A percentile compares a stretch with the other conserved stretches of the same genome.
phyloP scores from a whole-genome alignment of 2,329 filamentous ascomycete species.

The Diplodia scrobiculata region DNA sequence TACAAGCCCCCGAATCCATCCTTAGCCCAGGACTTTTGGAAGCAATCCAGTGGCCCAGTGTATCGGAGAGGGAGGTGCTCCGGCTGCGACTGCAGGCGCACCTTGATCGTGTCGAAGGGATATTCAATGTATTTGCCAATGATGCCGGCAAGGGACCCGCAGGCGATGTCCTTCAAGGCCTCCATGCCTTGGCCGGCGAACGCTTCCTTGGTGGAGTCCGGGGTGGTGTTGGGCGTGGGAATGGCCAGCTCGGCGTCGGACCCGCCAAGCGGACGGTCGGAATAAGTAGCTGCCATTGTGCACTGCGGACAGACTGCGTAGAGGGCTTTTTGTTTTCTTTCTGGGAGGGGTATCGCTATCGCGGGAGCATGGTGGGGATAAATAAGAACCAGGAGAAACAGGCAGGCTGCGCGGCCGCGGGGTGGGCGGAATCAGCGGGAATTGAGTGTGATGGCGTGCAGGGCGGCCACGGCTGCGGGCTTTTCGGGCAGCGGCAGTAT shows the following conservation, averaged over 20 bases:
- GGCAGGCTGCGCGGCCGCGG: constrained; percentile 16
- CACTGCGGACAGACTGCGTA: not conserved
- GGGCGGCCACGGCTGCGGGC: constrained; percentile 21
- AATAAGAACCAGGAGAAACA: constrained; percentile 7
- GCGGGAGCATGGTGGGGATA: constrained; percentile 39
- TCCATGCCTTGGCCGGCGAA: constrained; percentile 57
- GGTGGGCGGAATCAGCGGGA: constrained; percentile 3
- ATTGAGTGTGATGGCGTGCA: constrained; percentile 21
- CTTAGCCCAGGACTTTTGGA: constrained; percentile 76
- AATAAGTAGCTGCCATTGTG: constrained; percentile 28
- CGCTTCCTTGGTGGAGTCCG: constrained; percentile 30
- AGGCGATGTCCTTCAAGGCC: constrained; percentile 81
- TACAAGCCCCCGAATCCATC: constrained; percentile 85
- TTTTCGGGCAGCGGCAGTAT: constrained; percentile 20
- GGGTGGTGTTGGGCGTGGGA: constrained; percentile 10
- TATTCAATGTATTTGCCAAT: constrained; percentile 97
- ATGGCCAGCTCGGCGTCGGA: constrained; percentile 23
- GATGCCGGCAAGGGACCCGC: constrained; percentile 87
- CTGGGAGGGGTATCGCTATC: constrained; percentile 35
- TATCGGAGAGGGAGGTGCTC: constrained; percentile 80
- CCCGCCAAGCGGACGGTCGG: constrained; percentile 21
- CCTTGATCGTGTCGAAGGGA: constrained; percentile 97
- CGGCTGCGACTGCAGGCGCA: constrained; percentile 93
- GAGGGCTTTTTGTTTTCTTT: not conserved
- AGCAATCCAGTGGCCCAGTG: constrained; percentile 86